These are phyloP conservation scores for Solanum pimpinellifolium DNA, from an alignment of 257 asterid genomes.

Conservation along the genomic window DNA sequence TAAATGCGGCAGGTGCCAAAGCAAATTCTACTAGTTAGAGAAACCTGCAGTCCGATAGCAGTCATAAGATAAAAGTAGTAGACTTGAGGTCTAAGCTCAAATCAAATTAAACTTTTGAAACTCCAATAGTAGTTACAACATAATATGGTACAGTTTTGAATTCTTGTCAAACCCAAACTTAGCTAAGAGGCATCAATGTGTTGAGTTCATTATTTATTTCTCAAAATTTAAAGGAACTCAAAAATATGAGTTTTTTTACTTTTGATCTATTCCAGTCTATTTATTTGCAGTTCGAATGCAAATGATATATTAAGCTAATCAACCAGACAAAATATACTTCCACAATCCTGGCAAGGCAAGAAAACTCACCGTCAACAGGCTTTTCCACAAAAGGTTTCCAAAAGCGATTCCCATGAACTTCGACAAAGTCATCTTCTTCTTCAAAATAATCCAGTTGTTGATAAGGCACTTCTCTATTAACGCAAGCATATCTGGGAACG, in stretches of 20 bases:
- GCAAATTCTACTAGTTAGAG: not conserved
- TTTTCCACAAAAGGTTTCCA: conserved; percentile 98
- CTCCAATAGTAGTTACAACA: not conserved
- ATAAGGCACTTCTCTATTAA: conserved; percentile 66
- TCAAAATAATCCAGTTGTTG: conserved; percentile 81
- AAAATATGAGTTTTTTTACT: not conserved
- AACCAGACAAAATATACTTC: not conserved
- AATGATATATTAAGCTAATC: not conserved
- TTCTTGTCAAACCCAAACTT: not conserved
- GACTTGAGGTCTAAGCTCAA: not conserved
- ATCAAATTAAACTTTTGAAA: not conserved
- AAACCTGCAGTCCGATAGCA: not conserved
- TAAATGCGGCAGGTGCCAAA: not conserved
- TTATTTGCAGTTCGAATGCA: not conserved
- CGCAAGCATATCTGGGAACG: conserved; percentile 83
- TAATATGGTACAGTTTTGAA: not conserved
- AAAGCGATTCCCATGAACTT: conserved; percentile 74
- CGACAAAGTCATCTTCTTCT: conserved; percentile 98
- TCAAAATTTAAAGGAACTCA: not conserved
- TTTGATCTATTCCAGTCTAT: not conserved
- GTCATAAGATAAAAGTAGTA: not conserved
- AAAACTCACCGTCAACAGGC: conserved; percentile 62
- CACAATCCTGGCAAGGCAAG: not conserved
- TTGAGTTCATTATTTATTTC: not conserved
- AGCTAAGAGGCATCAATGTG: not conserved